Conservation (phyloP, 345 rosid species). For the Brassica incana region DNA sequence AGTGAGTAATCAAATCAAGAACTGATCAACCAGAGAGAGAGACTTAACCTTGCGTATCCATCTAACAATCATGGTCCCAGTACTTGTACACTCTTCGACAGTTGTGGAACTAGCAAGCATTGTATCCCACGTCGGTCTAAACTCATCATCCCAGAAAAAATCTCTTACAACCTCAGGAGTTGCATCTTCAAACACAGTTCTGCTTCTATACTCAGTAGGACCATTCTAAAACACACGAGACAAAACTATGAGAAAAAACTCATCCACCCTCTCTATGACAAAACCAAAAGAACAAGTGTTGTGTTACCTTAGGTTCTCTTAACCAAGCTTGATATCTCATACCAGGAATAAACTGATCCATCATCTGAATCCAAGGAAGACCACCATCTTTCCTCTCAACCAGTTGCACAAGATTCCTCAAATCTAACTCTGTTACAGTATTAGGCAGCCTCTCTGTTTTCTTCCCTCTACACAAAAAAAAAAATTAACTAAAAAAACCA, state of each 20-base stretch:
- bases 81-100: constrained; percentile 53
- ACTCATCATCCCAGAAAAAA: constrained; percentile 85
- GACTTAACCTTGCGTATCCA: constrained; percentile 70
- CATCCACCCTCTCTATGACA: neutral
- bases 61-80: constrained; percentile 80
- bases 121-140: constrained; percentile 72
- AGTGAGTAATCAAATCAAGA: neutral
- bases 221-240: constrained; percentile 45
- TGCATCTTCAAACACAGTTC: constrained; percentile 72
- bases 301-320: constrained; percentile 59
- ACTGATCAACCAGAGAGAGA: neutral
- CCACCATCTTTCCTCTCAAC: constrained; percentile 79
- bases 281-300: constrained; percentile 13
- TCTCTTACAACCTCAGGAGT: constrained; percentile 67
- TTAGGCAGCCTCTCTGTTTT: constrained; percentile 30
- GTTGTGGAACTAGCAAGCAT: constrained; percentile 62
- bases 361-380: constrained; percentile 66
- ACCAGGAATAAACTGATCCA: constrained; percentile 62
- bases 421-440: constrained; percentile 61
- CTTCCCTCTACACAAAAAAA: constrained; percentile 35
- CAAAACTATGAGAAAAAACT: neutral
- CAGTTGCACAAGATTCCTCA: constrained; percentile 56
- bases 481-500: neutral
- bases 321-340: constrained; percentile 79
- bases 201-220: constrained; percentile 70